Percentiles rank a stretch among this genome's conserved stretches.
These are phyloP conservation scores for Didymella keratinophila DNA, from an alignment of 2,329 filamentous ascomycete genomes.

Conservation along the genomic window DNA sequence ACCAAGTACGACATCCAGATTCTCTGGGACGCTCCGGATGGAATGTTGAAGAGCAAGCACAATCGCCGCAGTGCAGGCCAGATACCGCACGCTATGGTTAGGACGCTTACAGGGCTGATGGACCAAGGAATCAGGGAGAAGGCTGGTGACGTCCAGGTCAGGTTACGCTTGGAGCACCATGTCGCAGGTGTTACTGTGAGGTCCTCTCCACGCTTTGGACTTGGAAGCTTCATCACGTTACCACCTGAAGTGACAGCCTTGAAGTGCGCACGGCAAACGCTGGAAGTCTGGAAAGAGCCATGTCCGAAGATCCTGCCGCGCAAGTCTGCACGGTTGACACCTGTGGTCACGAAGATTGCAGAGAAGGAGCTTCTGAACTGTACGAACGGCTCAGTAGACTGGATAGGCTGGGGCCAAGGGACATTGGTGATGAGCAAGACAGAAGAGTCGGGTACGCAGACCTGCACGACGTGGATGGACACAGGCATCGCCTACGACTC, in stretches of 20 bases:
- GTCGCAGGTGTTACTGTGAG: slow-evolving; percentile 22
- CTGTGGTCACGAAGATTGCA: slow-evolving; percentile 9
- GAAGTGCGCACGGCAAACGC: slow-evolving; percentile 7
- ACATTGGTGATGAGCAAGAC: slow-evolving; percentile 11
- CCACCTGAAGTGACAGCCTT: background rate
- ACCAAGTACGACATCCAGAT: slow-evolving; percentile 35
- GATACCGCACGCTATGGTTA: slow-evolving; percentile 31
- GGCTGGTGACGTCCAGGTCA: slow-evolving; percentile 25
- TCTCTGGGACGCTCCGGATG: slow-evolving; percentile 34
- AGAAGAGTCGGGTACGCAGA: background rate
- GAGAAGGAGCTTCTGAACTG: slow-evolving; percentile 13
- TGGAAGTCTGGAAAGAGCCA: slow-evolving; percentile 24
- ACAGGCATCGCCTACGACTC: slow-evolving; percentile 15
- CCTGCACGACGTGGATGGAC: slow-evolving; percentile 13
- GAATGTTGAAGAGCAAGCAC: slow-evolving; percentile 24
- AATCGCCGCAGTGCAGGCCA: slow-evolving; percentile 27
- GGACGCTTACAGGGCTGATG: slow-evolving; percentile 27
- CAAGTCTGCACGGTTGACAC: slow-evolving; percentile 18
- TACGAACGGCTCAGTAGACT: background rate
- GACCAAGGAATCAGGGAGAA: slow-evolving; percentile 23
- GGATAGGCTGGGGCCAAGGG: slow-evolving; percentile 9
- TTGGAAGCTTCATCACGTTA: slow-evolving; percentile 22
- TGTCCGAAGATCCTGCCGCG: slow-evolving; percentile 10
- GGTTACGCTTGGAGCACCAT: slow-evolving; percentile 22
- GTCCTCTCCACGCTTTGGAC: slow-evolving; percentile 23